Evolutionary conservation across 164 flowering plant species (phyloP), one percentile per base, ranked within the genome.

Genomic region (Magnolia kwangsiensis): DNA sequence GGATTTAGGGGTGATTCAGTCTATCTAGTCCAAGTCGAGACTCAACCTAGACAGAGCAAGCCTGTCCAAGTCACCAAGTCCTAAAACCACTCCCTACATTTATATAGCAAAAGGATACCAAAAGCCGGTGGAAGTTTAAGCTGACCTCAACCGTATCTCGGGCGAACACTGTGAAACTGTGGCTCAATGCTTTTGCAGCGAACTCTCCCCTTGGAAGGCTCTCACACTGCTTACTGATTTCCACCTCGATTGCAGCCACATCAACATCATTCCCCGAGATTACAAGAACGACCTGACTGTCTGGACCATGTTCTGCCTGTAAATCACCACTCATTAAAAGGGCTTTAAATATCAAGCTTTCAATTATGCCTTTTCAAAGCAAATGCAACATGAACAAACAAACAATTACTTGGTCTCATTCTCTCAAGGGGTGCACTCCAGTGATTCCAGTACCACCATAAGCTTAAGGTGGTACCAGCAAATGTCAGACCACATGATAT

Each of bases 241-340:
- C 97, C 59, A 85, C 89, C 76, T 90, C 90, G 76, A 96, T 90
- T 64, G 88, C 90, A 23, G 75, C 83, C 72, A 87, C 37, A 85
- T 96, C 88, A 45, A 91, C 94, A 76, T 86, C 92, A 74, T 91
- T 95, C 50, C 99, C 99, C 80, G 85, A 92, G 77, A 94, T 78
- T 29, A 94, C 98, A 78, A 96, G 95, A 82, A 92, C 99, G 78
- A 96, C 98, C 82, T 96, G 98, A 82, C 99, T 94, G 79, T 92
- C 98, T 76, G 99, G 99, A 67, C 99, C 99, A 87, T 96, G 99
- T 86, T 96, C 99, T 59, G 98, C 99, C 99, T 96, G 85, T 79
- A 84, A 77, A 71, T 64, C 19, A 55, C 78, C 66, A 45, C 11
- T 72, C 69, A 67, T 16, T 55, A 55, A 16, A 55, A 37, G 45